Evolutionary conservation across 352 stramenopile genomes (phyloP).

Genomic region (Phytophthora pinifolia): DNA sequence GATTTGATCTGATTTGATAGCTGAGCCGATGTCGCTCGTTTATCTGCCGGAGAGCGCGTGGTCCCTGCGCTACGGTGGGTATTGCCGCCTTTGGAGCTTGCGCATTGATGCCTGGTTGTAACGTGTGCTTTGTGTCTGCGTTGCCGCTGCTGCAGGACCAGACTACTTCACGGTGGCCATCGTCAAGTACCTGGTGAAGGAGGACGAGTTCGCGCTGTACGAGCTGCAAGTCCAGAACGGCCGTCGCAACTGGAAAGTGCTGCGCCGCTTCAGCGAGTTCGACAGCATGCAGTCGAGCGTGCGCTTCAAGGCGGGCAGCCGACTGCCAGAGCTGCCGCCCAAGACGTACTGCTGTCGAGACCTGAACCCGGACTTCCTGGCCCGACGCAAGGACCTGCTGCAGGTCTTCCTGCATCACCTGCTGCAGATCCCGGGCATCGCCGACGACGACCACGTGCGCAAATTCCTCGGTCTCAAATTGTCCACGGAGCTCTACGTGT

Average conservation of each 20-base stretch:
- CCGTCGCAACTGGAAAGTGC: conserved; percentile 63
- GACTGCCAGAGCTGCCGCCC: conserved; percentile 52
- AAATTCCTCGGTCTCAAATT: conserved; percentile 67
- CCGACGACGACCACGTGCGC: conserved; percentile 52
- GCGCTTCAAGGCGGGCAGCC: conserved; percentile 41
- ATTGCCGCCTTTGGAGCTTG: background rate
- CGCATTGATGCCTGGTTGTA: too few relatives aligned
- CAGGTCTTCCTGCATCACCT: conserved; percentile 60
- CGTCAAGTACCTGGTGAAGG: conserved; percentile 50
- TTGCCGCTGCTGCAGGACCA: conserved; percentile 32
- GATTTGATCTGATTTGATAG: conserved; percentile 14
- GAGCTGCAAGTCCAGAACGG: conserved; percentile 73
- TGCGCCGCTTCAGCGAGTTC: conserved; percentile 78
- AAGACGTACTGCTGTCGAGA: conserved; percentile 78
- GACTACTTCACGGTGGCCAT: conserved; percentile 80
- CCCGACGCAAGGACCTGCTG: conserved; percentile 49
- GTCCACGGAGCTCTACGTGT: conserved; percentile 66
- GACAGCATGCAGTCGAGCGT: conserved; percentile 51
- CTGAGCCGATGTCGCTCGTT: conserved; percentile 77
- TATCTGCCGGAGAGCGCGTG: conserved; percentile 70
- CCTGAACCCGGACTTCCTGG: conserved; percentile 70
- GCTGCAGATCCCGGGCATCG: conserved; percentile 62
- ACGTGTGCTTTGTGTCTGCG: too few relatives aligned
- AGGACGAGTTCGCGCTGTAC: conserved; percentile 56
- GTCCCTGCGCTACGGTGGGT: conserved; percentile 68